These are phyloP conservation scores for Boletellus ananas DNA, from an alignment of 768 basidiomycete species.

Conservation along the genomic window DNA sequence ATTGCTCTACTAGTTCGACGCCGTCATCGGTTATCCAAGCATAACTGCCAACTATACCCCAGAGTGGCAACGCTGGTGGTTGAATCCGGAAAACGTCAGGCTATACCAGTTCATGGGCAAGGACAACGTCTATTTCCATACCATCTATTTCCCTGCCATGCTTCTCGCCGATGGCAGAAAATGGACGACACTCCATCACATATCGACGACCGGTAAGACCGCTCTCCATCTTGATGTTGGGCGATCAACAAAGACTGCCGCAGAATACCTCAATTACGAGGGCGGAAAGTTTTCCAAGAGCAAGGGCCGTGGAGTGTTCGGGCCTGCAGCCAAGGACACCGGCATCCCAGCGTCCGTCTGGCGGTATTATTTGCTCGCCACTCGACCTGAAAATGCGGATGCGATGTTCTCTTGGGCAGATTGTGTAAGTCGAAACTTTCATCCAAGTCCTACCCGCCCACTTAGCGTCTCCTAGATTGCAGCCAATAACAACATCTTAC, in stretches of 20 bases:
- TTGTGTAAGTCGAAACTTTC: slow-evolving; percentile 53
- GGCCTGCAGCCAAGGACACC: slow-evolving; percentile 89
- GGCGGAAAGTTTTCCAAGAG: slow-evolving; percentile 99
- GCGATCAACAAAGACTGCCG: background rate
- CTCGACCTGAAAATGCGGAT: slow-evolving; percentile 90
- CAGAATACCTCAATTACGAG: slow-evolving; percentile 97
- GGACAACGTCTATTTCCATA: slow-evolving; percentile 98
- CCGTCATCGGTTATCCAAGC: slow-evolving; percentile 94
- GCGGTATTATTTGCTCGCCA: slow-evolving; percentile 92
- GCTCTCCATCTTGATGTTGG: background rate
- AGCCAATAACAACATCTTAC: slow-evolving; percentile 87
- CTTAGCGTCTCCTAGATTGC: slow-evolving; percentile 52
- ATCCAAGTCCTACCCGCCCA: background rate
- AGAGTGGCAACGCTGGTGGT: slow-evolving; percentile 98
- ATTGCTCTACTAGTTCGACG: slow-evolving; percentile 72
- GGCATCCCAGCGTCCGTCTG: slow-evolving; percentile 93
- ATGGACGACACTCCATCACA: slow-evolving; percentile 93
- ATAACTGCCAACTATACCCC: slow-evolving; percentile 94
- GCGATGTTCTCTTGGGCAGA: slow-evolving; percentile 97
- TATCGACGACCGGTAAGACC: slow-evolving; percentile 85
- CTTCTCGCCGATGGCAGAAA: slow-evolving; percentile 83
- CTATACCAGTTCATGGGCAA: slow-evolving; percentile 99
- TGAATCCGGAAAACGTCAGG: slow-evolving; percentile 81
- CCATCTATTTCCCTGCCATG: slow-evolving; percentile 89
- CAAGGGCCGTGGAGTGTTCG: slow-evolving; percentile 94